phyloP scores from a whole-genome alignment of 2,329 filamentous ascomycete genomes.

The Aspergillus chevalieri region DNA sequence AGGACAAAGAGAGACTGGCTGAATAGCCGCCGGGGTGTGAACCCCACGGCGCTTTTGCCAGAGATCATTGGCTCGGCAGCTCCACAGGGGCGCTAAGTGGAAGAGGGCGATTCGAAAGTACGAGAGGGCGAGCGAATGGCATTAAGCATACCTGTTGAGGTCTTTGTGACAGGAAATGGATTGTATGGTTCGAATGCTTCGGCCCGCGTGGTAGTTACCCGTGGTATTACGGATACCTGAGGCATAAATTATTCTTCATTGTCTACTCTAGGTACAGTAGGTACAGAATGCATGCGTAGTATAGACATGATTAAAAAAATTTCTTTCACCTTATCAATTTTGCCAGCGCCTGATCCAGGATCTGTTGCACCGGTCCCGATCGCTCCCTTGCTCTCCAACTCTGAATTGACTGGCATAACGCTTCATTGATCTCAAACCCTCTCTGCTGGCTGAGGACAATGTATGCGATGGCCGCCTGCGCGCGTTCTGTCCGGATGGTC shows the following conservation, averaged over 20 bases:
- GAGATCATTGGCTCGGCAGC: neutral
- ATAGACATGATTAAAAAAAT: neutral
- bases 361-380: conserved; percentile 30
- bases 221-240: neutral
- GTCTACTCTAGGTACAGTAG: no score
- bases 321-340: conserved; percentile 1
- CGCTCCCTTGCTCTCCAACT: conserved; percentile 35
- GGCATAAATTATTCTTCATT: neutral
- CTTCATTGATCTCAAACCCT: conserved; percentile 14
- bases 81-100: neutral
- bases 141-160: no score
- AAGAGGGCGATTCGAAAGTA: neutral
- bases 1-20: neutral
- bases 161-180: neutral
- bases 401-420: conserved; percentile 18
- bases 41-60: neutral
- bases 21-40: neutral
- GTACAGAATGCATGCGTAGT: neutral
- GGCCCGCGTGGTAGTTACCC: neutral
- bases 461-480: conserved; percentile 30
- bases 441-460: conserved; percentile 20
- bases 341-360: conserved; percentile 27
- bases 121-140: neutral
- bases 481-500: conserved; percentile 31
- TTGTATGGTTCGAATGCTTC: neutral